Evolutionary conservation across 2,329 filamentous ascomycete species (phyloP).

Genomic region (Scleromitrula shiraiana): DNA sequence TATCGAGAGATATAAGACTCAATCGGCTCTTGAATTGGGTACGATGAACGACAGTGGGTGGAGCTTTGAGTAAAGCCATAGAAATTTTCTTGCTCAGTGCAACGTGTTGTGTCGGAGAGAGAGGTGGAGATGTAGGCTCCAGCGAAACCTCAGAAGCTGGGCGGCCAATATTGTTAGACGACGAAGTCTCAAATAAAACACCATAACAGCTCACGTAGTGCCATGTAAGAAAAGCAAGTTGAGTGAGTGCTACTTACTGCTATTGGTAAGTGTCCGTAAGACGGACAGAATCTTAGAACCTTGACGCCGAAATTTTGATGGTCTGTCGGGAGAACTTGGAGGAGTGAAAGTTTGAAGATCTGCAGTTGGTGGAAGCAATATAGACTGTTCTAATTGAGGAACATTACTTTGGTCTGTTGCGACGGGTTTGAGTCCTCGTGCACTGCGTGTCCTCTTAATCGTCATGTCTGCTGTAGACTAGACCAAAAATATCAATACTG

Average conservation of each 20-base stretch:
- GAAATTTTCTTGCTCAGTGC: constrained; percentile 31
- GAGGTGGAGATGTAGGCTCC: not conserved
- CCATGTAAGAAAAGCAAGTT: too few species aligned
- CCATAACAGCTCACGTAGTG: too few species aligned
- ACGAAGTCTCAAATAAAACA: too few species aligned
- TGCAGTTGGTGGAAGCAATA: not conserved
- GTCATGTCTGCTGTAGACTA: not conserved
- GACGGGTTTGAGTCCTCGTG: constrained; percentile 6
- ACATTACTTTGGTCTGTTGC: not conserved
- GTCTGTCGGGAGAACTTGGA: constrained; percentile 20
- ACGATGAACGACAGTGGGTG: constrained; percentile 38
- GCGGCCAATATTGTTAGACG: too few species aligned
- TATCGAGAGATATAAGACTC: constrained; percentile 31
- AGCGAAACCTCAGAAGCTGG: not conserved
- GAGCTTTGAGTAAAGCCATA: constrained; percentile 32
- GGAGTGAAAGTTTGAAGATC: constrained; percentile 15
- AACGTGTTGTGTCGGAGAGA: not conserved
- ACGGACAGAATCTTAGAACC: constrained; percentile 37
- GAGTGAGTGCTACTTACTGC: constrained; percentile 19
- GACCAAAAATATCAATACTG: constrained; percentile 5
- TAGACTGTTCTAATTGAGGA: not conserved
- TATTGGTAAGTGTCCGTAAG: constrained; percentile 36
- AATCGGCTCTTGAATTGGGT: constrained; percentile 33
- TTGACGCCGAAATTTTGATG: constrained; percentile 34
- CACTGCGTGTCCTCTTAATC: constrained; percentile 21